phyloP scores from a whole-genome alignment of 2,329 filamentous ascomycete genomes.

The Penicillium sp. region DNA sequence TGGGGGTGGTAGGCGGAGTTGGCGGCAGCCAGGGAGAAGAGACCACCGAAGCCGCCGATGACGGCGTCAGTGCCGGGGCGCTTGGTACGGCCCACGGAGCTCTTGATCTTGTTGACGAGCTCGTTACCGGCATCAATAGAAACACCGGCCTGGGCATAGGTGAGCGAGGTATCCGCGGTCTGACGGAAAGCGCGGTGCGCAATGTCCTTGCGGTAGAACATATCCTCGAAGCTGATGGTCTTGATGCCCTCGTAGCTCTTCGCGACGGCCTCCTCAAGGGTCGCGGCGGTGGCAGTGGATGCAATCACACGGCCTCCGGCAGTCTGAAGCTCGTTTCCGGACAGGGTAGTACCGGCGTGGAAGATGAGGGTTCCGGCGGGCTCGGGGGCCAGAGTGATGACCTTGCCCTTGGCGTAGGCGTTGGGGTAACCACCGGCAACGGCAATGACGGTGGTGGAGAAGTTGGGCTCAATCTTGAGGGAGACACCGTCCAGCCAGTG shows the following conservation, averaged over 20 bases:
- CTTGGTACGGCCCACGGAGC: constrained; percentile 79
- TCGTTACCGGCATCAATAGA: constrained; percentile 93
- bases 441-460: constrained; percentile 89
- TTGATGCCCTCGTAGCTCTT: constrained; percentile 84
- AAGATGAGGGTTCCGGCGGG: constrained; percentile 71
- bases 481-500: constrained; percentile 70
- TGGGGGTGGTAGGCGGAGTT: constrained; percentile 72
- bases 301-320: constrained; percentile 91
- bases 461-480: constrained; percentile 68
- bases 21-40: constrained; percentile 70
- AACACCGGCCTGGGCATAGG: constrained; percentile 90
- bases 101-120: constrained; percentile 89
- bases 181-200: constrained; percentile 65
- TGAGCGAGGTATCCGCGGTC: constrained; percentile 56
- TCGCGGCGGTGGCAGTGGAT: constrained; percentile 75
- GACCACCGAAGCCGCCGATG: constrained; percentile 93
- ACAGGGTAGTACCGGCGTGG: constrained; percentile 81
- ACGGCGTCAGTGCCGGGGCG: constrained; percentile 86
- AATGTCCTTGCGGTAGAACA: constrained; percentile 93
- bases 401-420: constrained; percentile 76
- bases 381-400: constrained; percentile 59
- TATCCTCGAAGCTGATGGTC: constrained; percentile 78
- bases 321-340: constrained; percentile 67
- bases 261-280: constrained; percentile 78
- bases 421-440: constrained; percentile 90